Percentiles rank a stretch among this genome's conserved stretches.
These are phyloP conservation scores for Dalbergia cochinchinensis DNA, from an alignment of 306 rosid species.

Conservation along the genomic window DNA sequence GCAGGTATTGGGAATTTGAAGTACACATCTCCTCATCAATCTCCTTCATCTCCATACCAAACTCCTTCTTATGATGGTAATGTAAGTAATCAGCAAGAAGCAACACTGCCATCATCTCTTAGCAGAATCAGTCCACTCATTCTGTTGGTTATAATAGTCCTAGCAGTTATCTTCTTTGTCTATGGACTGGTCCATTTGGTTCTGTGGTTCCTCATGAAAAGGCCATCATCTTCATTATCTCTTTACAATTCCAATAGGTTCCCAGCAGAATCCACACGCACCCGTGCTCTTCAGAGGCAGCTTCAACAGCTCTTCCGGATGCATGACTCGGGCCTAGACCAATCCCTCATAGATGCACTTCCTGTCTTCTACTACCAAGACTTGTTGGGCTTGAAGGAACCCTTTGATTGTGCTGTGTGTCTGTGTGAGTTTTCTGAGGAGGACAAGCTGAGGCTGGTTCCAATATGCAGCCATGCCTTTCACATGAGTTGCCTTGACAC, in stretches of 20 bases:
- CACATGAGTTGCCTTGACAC: constrained; percentile 83
- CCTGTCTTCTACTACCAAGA: constrained; percentile 78
- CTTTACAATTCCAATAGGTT: constrained; percentile 63
- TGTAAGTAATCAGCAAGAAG: constrained; percentile 40
- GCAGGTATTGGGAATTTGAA: constrained; percentile 40
- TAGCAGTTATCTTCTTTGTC: constrained; percentile 76
- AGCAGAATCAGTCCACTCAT: constrained; percentile 71
- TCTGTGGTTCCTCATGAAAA: constrained; percentile 64
- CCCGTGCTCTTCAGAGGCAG: constrained; percentile 75
- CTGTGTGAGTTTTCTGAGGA: constrained; percentile 68
- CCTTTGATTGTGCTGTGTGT: constrained; percentile 91
- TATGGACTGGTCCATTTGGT: constrained; percentile 72
- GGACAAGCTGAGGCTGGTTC: constrained; percentile 82
- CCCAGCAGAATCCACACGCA: constrained; percentile 55
- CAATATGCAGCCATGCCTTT: constrained; percentile 85
- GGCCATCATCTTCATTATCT: constrained; percentile 60
- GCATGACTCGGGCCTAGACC: constrained; percentile 87
- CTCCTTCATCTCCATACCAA: constrained; percentile 46
- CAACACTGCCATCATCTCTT: constrained; percentile 55
- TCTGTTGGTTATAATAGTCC: constrained; percentile 67
- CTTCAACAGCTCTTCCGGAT: constrained; percentile 83
- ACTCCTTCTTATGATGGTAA: constrained; percentile 27
- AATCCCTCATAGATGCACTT: constrained; percentile 68
- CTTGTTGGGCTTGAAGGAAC: constrained; percentile 69
- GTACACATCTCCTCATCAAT: constrained; percentile 48